A percentile compares a stretch with the other conserved stretches of the same genome.
Conservation (phyloP, 306 rosid species). For the Neltuma alba region DNA sequence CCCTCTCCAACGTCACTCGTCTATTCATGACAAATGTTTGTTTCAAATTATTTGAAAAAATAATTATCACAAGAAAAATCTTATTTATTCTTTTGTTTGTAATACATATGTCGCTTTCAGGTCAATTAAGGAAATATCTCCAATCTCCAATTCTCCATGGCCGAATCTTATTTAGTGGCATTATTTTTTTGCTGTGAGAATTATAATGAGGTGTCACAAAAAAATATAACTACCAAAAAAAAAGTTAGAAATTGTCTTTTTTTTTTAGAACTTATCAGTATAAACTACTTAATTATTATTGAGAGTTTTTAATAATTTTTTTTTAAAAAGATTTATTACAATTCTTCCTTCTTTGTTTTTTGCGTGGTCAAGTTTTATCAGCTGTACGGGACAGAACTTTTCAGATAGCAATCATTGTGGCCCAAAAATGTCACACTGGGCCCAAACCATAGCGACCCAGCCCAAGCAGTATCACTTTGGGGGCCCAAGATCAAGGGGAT, state of each 20-base stretch:
- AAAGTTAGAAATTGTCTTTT: too few species aligned
- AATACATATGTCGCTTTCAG: neutral
- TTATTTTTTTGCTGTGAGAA: too few species aligned
- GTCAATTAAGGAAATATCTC: neutral
- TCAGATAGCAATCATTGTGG: neutral
- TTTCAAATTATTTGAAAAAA: neutral
- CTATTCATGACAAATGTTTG: neutral
- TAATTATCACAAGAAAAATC: neutral
- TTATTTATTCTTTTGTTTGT: neutral
- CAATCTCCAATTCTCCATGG: slow-evolving; percentile 3
- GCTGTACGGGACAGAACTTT: neutral
- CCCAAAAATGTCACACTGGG: neutral
- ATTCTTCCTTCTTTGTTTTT: too few species aligned
- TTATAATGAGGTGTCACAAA: too few species aligned
- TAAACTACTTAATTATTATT: too few species aligned
- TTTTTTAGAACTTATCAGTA: too few species aligned
- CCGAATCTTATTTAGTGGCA: neutral
- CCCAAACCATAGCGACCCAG: neutral
- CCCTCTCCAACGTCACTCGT: neutral
- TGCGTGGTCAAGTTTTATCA: neutral
- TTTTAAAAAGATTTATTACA: too few species aligned
- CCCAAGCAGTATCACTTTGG: neutral
- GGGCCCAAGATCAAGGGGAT: neutral
- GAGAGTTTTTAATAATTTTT: too few species aligned
- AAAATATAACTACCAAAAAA: too few species aligned